Conservation (phyloP, 164 flowering plant genomes). For the Stephania cephalantha region DNA sequence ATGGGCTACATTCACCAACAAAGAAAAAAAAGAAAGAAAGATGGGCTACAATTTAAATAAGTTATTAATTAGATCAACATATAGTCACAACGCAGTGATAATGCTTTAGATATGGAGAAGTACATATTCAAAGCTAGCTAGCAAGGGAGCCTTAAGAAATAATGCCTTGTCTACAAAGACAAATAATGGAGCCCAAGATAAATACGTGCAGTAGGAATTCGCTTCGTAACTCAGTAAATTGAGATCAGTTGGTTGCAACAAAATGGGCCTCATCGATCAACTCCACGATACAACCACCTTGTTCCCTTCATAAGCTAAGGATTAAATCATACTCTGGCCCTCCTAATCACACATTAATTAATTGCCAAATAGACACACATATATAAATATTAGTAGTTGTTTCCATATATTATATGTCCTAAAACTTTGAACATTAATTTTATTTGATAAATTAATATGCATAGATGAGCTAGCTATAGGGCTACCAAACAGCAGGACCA, state of each 20-base stretch:
- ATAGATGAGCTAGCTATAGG: neutral
- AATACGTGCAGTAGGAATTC: neutral
- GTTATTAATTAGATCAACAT: too few species aligned
- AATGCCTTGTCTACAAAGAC: neutral
- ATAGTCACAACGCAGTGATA: neutral
- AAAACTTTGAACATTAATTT: too few species aligned
- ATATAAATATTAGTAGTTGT: too few species aligned
- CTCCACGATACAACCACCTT: neutral
- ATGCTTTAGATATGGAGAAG: neutral
- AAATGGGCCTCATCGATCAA: neutral
- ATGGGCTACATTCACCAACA: too few species aligned
- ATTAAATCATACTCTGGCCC: neutral
- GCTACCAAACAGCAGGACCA: neutral
- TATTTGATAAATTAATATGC: too few species aligned
- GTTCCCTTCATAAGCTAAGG: neutral
- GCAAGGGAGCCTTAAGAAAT: neutral
- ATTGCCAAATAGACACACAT: too few species aligned
- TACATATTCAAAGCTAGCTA: too few species aligned
- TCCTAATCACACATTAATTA: too few species aligned
- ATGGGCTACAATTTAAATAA: too few species aligned
- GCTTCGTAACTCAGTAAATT: neutral
- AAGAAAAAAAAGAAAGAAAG: too few species aligned
- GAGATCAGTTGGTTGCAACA: neutral
- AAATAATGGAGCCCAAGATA: conserved; percentile 2
- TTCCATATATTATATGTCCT: too few species aligned